Evolutionary conservation across 768 basidiomycete genomes (phyloP).

Genomic region (Tylopilus rubrobrunneus): DNA sequence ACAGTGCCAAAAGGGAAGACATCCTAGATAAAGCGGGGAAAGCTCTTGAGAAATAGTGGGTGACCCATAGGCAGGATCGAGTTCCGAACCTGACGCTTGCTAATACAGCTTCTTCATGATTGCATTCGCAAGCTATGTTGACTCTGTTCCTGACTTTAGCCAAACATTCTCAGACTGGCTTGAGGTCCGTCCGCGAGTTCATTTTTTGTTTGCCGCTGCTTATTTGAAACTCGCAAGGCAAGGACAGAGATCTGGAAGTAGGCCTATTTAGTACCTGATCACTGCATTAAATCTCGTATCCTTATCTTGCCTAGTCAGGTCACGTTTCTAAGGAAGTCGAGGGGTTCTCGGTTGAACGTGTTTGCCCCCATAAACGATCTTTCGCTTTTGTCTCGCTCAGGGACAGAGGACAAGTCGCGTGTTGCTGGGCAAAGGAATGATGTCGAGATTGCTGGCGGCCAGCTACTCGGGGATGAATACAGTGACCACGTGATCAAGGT

Average conservation of each 20-base stretch:
- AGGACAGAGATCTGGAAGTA: slow-evolving; percentile 94
- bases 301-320: slow-evolving; percentile 65
- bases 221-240: slow-evolving; percentile 35
- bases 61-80: slow-evolving; percentile 3
- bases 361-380: slow-evolving; percentile 91
- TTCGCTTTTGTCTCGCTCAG: slow-evolving; percentile 71
- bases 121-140: slow-evolving; percentile 86
- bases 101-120: slow-evolving; percentile 82
- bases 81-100: not conserved
- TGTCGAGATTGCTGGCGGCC: slow-evolving; percentile 72
- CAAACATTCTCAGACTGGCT: slow-evolving; percentile 86
- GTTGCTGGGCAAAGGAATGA: slow-evolving; percentile 71
- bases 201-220: not conserved
- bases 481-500: slow-evolving; percentile 92
- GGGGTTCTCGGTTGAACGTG: slow-evolving; percentile 79
- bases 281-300: not conserved
- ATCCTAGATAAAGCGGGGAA: slow-evolving; percentile 65
- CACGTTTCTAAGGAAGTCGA: slow-evolving; percentile 75
- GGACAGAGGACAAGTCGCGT: slow-evolving; percentile 51
- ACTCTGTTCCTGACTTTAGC: slow-evolving; percentile 57
- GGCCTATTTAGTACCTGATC: slow-evolving; percentile 25
- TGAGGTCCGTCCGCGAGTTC: slow-evolving; percentile 43
- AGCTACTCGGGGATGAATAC: slow-evolving; percentile 92
- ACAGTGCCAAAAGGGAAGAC: slow-evolving; percentile 45
- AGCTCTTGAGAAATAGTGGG: slow-evolving; percentile 88